Base-by-base conservation (phyloP, 139 green algal genomes). In the Coccomyxa sp. region DNA sequence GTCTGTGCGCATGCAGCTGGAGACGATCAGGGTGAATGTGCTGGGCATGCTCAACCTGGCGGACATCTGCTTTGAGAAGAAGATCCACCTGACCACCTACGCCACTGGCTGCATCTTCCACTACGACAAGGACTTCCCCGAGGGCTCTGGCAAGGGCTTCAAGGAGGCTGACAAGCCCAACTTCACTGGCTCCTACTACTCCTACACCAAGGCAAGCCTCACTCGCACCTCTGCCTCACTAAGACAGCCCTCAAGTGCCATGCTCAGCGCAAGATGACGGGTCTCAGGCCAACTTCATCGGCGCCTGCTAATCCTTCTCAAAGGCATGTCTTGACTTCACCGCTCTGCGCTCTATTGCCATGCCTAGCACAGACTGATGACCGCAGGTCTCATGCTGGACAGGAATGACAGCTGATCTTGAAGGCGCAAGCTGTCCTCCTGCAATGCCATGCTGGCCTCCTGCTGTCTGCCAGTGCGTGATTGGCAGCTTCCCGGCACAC, bases 71-170 rank as follows among this genome's bases (percentile, higher is more conserved):
- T 73, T 86, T 10, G 7, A 79, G 39, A 84, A 81, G 16, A 86
- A 86, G 70, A 88, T 99, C 39, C 94, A 98, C 86, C 90, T 99
- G 92, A 97, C 94, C 4, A 95, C 97, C 82, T 99, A 95, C 75
- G 96, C 90, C 77, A 99, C 96, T 18, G 95, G 96, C 69, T 99
- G 96, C 89, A 99, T 99, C 85, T 99, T 98, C 83, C 90, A 98
- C 80, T 99, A 99, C 74, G 96, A 99, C 78, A 86, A 96, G n/a
- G 85, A 90, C 33, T 92, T 93, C 79, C 85, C 90, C 2, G 74
- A 93, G 41, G 85, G 87, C 72, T 91, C 75, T 58, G 92, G 90
- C 83, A 92, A 91, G 78, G 96, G 96, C 35, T 99, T 99, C 91
- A 97, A 83, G 69, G 96, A 99, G 87, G 78, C 75, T 29, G 96